Base-by-base conservation (phyloP, 2,329 filamentous ascomycete genomes). In the Pyrenophora seminiperda region DNA sequence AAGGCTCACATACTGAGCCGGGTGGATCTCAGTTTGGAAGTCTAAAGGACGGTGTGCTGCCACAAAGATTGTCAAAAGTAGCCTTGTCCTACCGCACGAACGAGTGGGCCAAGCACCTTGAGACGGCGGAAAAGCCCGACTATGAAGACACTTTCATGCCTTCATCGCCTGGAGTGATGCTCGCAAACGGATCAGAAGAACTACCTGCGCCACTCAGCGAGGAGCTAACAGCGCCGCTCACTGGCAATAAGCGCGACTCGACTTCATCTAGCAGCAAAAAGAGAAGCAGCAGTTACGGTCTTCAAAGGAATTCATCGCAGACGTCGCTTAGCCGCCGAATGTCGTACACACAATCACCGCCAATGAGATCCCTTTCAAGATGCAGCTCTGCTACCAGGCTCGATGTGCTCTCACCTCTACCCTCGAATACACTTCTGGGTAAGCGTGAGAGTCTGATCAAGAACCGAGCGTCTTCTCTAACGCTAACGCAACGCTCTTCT, bases 71-170 rank as follows among this genome's bases (percentile, higher is more conserved):
- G 27, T 94, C 91, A 1, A 87, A 84, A 53, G 83, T 96, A 7
- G 88, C 91, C 1, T 78, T 90, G 69, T 89, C 88, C 0, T 96
- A 94, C 67, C 84, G 93, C 49, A 97, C 91, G 1, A 96, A 96
- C 58, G 93, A 97, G 74, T 97, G 93, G 93, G 91, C 91, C 0
- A 97, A 96, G 71, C 91, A 96, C 70, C 79, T 96, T 9, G 85
- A 86, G 56, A 77, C 82, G 33, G 91, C 93, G 5, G 92, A 97
- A 13, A 76, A 77, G 4, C 91, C 91, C 1, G 82, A 85, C 39
- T 72, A 81, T 0, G 86, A 90, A 6, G 81, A 84, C 2, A 70
- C 89, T 10, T 77, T 81, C 18, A 66, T 83, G 3, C 67, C 71
- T 3, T 59, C 62, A 58, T 79, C 68, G 66, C 80, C 55, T 71